phyloP scores from a whole-genome alignment of 129 eudicot species.

The Heracleum sosnowskyi region DNA sequence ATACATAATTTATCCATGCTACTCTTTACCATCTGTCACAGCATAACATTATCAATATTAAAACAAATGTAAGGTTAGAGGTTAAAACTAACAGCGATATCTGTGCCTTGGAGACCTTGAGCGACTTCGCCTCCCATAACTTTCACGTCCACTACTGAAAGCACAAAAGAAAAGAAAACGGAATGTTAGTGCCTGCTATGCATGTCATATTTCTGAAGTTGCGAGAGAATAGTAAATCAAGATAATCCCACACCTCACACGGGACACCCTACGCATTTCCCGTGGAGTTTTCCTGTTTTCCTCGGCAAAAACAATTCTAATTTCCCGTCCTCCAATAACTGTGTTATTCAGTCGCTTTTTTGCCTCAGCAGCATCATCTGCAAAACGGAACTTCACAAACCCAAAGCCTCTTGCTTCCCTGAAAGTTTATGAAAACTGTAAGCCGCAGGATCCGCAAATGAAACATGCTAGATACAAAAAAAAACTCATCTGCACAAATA shows the following conservation, averaged over 20 bases:
- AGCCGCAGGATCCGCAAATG: neutral
- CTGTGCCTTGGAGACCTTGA: constrained; percentile 61
- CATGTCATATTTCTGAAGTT: neutral
- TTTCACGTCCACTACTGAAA: constrained; percentile 40
- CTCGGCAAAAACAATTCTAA: constrained; percentile 80
- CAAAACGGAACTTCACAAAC: constrained; percentile 75
- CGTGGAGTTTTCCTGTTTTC: constrained; percentile 87
- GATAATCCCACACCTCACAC: neutral
- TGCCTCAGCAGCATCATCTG: constrained; percentile 92
- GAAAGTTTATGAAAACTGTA: neutral
- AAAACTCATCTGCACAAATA: neutral
- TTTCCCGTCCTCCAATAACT: constrained; percentile 83
- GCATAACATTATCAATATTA: neutral
- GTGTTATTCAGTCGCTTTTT: constrained; percentile 58
- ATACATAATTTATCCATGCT: constrained; percentile 5
- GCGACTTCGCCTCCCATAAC: constrained; percentile 54
- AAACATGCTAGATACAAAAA: neutral
- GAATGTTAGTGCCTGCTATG: neutral
- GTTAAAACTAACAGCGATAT: constrained; percentile 51
- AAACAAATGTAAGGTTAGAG: constrained; percentile 1
- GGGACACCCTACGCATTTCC: constrained; percentile 53
- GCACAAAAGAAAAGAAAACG: neutral
- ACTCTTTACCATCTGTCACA: neutral
- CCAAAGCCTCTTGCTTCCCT: constrained; percentile 94
- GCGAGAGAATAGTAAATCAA: neutral